phyloP scores from a whole-genome alignment of 2,329 filamentous ascomycete genomes.

The Colletotrichum australisinense region DNA sequence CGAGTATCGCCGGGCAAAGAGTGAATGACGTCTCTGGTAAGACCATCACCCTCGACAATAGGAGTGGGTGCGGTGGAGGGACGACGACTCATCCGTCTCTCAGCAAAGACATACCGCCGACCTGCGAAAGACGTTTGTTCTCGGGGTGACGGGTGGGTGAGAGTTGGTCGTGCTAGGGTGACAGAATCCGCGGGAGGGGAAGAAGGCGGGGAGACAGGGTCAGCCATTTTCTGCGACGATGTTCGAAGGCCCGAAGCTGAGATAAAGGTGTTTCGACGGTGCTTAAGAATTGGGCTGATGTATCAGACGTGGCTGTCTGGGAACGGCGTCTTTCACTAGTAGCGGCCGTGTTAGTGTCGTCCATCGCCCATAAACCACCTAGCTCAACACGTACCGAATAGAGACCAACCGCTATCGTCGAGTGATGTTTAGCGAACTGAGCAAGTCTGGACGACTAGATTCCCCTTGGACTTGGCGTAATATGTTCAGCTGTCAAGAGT shows the following conservation, averaged over 20 bases:
- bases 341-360: constrained; percentile 29
- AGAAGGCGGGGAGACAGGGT: constrained; percentile 29
- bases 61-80: constrained; percentile 40
- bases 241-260: constrained; percentile 14
- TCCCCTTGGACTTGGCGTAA: constrained; percentile 25
- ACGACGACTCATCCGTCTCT: constrained; percentile 43
- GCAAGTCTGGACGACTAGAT: constrained; percentile 5
- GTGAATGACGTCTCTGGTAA: constrained; percentile 53
- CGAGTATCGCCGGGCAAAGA: constrained; percentile 52
- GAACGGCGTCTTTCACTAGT: constrained; percentile 26
- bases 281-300: constrained; percentile 3
- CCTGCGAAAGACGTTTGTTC: constrained; percentile 23
- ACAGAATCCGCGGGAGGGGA: constrained; percentile 19
- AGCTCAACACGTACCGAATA: constrained; percentile 23
- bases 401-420: background rate
- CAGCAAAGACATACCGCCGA: constrained; percentile 41
- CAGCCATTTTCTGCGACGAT: constrained; percentile 22
- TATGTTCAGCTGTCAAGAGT: constrained; percentile 30
- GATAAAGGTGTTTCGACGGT: constrained; percentile 27
- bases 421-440: background rate
- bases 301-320: constrained; percentile 20
- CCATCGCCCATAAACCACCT: constrained; percentile 5
- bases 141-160: constrained; percentile 12
- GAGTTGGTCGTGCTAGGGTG: constrained; percentile 16
- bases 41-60: constrained; percentile 49